A percentile compares a stretch with the other conserved stretches of the same genome.
These are phyloP conservation scores for Verruconis gallopava DNA, from an alignment of 2,329 filamentous ascomycete genomes.

Conservation along the genomic window DNA sequence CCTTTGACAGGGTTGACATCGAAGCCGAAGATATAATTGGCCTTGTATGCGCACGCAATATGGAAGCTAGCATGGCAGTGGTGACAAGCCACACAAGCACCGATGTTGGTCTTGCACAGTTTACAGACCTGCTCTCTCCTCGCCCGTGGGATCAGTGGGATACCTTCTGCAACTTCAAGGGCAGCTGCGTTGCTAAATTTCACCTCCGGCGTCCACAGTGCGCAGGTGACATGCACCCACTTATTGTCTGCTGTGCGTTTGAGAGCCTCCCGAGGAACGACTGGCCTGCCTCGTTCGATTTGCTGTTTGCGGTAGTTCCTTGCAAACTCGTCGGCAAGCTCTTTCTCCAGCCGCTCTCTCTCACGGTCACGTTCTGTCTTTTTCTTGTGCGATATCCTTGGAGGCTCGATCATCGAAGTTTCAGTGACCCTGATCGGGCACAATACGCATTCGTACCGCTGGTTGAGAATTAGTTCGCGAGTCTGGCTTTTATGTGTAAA, in stretches of 20 bases:
- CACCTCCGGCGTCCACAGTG: constrained; percentile 82
- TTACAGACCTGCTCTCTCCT: constrained; percentile 71
- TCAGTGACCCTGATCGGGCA: constrained; percentile 75
- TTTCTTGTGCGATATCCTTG: constrained; percentile 70
- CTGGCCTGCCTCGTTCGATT: constrained; percentile 68
- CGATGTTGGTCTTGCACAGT: constrained; percentile 60
- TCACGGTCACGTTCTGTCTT: constrained; percentile 87
- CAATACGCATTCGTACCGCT: constrained; percentile 85
- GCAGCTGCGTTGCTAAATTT: constrained; percentile 79
- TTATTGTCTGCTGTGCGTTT: constrained; percentile 95
- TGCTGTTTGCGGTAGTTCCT: constrained; percentile 77
- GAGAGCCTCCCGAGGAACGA: constrained; percentile 75
- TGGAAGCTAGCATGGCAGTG: constrained; percentile 63
- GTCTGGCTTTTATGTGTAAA: not conserved
- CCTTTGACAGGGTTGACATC: constrained; percentile 84
- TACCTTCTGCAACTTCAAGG: constrained; percentile 77
- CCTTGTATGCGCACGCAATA: constrained; percentile 78
- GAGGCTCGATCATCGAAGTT: constrained; percentile 71
- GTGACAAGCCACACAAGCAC: constrained; percentile 77
- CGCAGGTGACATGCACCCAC: constrained; percentile 93
- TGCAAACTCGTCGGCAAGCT: constrained; percentile 64
- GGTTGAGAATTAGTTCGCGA: constrained; percentile 15
- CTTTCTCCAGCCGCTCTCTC: constrained; percentile 69
- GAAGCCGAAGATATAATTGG: constrained; percentile 74
- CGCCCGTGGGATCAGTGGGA: constrained; percentile 62